Base-by-base conservation (phyloP, 177 flowering plant species). In the Vitis hybrid region DNA sequence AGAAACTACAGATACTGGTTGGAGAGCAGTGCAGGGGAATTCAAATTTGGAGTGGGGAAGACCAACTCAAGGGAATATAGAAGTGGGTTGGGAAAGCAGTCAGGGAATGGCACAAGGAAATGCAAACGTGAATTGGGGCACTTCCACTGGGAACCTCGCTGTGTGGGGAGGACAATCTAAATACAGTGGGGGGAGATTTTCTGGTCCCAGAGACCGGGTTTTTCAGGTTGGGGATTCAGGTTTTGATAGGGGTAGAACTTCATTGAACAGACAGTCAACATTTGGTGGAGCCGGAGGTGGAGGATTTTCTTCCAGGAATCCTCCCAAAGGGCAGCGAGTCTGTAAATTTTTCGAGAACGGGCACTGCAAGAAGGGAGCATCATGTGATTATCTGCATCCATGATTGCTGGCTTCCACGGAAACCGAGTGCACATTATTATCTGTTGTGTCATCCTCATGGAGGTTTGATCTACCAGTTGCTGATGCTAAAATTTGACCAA, bases 291-390 rank as follows among this genome's bases (percentile, higher is more conserved):
- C 68, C 11, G 66, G 70, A 1, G 74, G 70, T 32, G 78, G 84
- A 58, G 81, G 79, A 11, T 70, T 74, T 21, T 67, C 70, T 48
- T 66, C 50, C 19, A 67, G 80, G 72, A 56, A 67, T 32, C 70
- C 78, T 21, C 78, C 74, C 56, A 81, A 75, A 74, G 83, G 83
- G 70, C 83, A 77, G 79, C 68, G 83, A 45, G 73, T 81, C 9
- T 85, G 88, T 79, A 83, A 81, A 73, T 85, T 70, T 64, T 73
- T 78, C 63, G 85, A 73, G 71, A 80, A 72, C 48, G 88, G 86
- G 51, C 70, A 68, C 9, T 83, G 88, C 74, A 83, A 75, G 64
- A 81, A 74, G 65, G 88, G 88, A n/a, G 75, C 84, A 3, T 73
- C 78, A 4, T 83, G 86, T 70, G 69, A 70, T 66, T 83, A 67